Percentiles rank a stretch among this genome's conserved stretches.
phyloP scores from a whole-genome alignment of 1,284 basidiomycete species.

The Meira nashicola region DNA sequence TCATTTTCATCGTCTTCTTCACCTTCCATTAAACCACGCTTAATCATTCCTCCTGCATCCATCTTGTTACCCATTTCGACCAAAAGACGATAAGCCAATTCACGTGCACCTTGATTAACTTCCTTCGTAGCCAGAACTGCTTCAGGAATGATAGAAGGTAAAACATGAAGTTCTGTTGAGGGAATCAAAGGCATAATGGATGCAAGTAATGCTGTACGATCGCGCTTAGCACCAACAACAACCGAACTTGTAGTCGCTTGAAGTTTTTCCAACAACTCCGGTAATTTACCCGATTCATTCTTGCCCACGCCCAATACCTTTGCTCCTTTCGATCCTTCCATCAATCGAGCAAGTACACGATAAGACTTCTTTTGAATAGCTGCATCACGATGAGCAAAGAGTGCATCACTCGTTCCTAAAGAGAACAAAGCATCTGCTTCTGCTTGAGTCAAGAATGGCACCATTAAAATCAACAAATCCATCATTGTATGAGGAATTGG shows the following conservation, averaged over 20 bases:
- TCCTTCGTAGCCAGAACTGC: conserved; percentile 97
- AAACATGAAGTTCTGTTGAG: conserved; percentile 69
- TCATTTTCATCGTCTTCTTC: conserved; percentile 53
- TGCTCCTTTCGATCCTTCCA: conserved; percentile 31
- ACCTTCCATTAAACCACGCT: conserved; percentile 69
- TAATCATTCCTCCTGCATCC: conserved; percentile 77
- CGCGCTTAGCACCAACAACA: conserved; percentile 78
- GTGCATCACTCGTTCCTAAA: conserved; percentile 58
- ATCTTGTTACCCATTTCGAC: conserved; percentile 91
- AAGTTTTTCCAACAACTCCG: conserved; percentile 36
- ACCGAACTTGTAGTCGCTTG: conserved; percentile 57
- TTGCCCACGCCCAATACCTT: conserved; percentile 19
- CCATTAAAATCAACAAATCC: conserved; percentile 79
- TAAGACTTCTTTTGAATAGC: conserved; percentile 95
- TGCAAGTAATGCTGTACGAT: conserved; percentile 71
- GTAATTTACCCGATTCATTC: conserved; percentile 18
- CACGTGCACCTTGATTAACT: conserved; percentile 84
- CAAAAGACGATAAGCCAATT: conserved; percentile 83
- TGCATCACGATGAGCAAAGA: conserved; percentile 64
- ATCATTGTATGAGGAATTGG: conserved; percentile 71
- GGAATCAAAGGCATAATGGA: conserved; percentile 71
- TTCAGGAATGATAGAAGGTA: conserved; percentile 87
- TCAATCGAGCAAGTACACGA: conserved; percentile 68
- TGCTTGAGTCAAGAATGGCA: conserved; percentile 58
- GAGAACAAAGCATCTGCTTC: conserved; percentile 55